phyloP scores from a whole-genome alignment of 805 yeast species.

The Kuraishia borneana region DNA sequence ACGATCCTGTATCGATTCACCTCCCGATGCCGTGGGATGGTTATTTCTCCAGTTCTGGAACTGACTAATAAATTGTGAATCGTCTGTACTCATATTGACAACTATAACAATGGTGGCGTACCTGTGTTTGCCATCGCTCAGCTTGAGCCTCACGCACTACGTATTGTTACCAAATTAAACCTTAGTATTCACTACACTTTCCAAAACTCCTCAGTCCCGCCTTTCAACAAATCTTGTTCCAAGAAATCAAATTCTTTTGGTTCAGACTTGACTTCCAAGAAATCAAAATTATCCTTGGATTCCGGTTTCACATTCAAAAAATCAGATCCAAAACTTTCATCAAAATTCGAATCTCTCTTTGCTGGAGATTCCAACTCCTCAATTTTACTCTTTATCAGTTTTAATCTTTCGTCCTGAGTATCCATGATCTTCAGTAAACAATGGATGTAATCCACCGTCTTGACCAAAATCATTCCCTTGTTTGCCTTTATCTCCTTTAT shows the following conservation, averaged over 20 bases:
- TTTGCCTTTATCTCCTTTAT: conserved; percentile 65
- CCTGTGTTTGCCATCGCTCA: too few species aligned
- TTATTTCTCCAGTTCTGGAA: conserved; percentile 5
- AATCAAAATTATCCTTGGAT: neutral
- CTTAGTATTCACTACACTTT: neutral
- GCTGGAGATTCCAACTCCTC: conserved; percentile 8
- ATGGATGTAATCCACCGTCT: conserved; percentile 70
- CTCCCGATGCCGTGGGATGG: conserved; percentile 2
- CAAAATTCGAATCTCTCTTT: neutral
- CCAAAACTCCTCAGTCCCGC: neutral
- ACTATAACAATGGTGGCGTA: too few species aligned
- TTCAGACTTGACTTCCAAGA: neutral
- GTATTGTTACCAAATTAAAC: too few species aligned
- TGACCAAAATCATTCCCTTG: conserved; percentile 65
- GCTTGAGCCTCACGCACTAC: too few species aligned
- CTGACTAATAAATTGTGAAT: conserved; percentile 5
- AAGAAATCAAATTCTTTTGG: neutral
- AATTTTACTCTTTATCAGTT: conserved; percentile 26
- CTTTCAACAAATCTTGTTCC: neutral
- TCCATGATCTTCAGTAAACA: conserved; percentile 52
- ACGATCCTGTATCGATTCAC: conserved; percentile 6
- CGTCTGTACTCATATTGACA: conserved; percentile 1
- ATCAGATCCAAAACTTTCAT: too few species aligned
- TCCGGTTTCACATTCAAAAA: neutral
- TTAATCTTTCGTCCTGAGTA: conserved; percentile 39